Base-by-base conservation (phyloP, 768 basidiomycete species). In the Panaeolus papilionaceus region DNA sequence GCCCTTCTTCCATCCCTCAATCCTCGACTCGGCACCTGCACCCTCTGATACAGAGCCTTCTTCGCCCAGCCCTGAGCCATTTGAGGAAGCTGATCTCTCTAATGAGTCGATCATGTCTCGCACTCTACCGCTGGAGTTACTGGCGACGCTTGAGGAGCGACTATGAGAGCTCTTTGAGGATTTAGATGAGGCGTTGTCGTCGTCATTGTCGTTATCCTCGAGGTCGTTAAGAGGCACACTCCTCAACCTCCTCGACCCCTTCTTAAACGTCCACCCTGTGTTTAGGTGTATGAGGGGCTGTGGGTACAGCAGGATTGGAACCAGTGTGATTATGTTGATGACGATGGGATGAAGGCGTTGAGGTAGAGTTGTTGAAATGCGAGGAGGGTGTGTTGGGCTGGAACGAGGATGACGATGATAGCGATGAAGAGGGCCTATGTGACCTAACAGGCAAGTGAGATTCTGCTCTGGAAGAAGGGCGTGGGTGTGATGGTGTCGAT, bases 41-140 rank as follows among this genome's bases (percentile, higher is more conserved):
- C 40, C 16, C 38, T 68, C 68, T 20, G 69, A 68, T 2, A 67
- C 63, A 0, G 67, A 64, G 10, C 66, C 68, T 20, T 68, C 68
- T 39, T 66, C 67, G n/a, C 68, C 68, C 45, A 70, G 18, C 45
- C 49, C 63, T 12, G 33, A 33, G 33, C 23, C 23, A 23, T 23
- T 23, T 23, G 23, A 23, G 23, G 62, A 64, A 4, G 67, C 61
- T 4, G 45, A 39, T 3, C 65, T 40, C 64, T 73, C 72, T 18
- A 71, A 64, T 1, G 71, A 70, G 20, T 71, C 65, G 16, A 73
- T 63, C 63, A 73, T 66, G 42, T 61, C 68, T 63, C 64, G 58
- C 4, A 73, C 71, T 16, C 62, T 64, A 33, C 70, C 68, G 7
- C 70, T 70, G 1, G 26, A 2, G 14, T 40, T 33, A 49, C 64